Percentiles rank a stretch among this genome's conserved stretches.
Conservation (phyloP, 2,329 filamentous ascomycete species). For the Hypoxylon sp. region DNA sequence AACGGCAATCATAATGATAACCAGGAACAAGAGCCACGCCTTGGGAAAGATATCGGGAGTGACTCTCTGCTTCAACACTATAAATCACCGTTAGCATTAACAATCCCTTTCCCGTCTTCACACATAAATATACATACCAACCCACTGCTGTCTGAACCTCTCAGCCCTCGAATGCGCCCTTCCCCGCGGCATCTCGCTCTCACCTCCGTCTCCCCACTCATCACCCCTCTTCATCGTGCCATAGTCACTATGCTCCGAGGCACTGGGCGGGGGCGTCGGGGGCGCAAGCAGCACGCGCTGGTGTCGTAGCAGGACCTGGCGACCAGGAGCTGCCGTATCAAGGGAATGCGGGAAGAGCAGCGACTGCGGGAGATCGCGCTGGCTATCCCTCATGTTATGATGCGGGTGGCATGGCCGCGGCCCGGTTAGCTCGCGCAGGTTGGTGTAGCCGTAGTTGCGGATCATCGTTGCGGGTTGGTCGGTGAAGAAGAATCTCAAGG, state of each 20-base stretch:
- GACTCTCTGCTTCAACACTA: constrained; percentile 39
- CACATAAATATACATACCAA: constrained; percentile 1
- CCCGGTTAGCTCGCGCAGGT: neutral
- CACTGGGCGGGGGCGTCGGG: neutral
- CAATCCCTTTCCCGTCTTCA: too few species aligned
- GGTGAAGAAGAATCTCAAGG: neutral
- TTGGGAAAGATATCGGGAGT: constrained; percentile 33
- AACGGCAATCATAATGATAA: constrained; percentile 33
- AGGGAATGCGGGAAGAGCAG: constrained; percentile 40
- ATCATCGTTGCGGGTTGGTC: neutral
- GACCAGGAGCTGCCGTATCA: constrained; percentile 21
- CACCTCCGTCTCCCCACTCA: neutral
- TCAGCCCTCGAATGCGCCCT: neutral
- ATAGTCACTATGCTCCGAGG: neutral
- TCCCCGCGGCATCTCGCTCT: neutral
- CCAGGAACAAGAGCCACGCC: constrained; percentile 41
- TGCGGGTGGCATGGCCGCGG: neutral
- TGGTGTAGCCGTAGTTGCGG: neutral
- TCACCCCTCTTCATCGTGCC: neutral
- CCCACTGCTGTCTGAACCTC: neutral
- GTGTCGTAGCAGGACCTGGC: constrained; percentile 41
- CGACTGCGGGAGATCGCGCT: constrained; percentile 34
- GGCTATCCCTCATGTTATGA: constrained; percentile 20
- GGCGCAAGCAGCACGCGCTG: constrained; percentile 34
- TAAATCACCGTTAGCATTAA: neutral